Conservation (phyloP, 805 yeast species). For the Saccharomycopsis schoenii region DNA sequence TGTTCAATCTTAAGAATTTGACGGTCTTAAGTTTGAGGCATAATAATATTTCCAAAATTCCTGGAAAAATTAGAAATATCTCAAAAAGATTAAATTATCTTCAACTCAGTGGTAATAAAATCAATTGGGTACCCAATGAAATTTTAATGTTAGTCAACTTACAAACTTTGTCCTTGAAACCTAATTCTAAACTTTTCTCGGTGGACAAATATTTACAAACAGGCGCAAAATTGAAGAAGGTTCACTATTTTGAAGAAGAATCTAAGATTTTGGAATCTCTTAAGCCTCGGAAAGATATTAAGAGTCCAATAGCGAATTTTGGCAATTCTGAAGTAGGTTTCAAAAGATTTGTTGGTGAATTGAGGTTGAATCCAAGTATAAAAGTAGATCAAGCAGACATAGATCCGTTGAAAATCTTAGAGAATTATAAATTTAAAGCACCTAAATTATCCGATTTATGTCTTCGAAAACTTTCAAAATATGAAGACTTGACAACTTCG, state of each 20-base stretch:
- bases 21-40: conserved; percentile 14
- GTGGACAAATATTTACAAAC: conserved; percentile 4
- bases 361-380: conserved; percentile 3
- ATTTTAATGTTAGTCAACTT: conserved; percentile 7
- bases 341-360: conserved; percentile 9
- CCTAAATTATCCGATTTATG: conserved; percentile 16
- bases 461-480: conserved; percentile 9
- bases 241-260: background rate
- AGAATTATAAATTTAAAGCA: background rate
- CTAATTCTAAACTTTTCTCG: conserved; percentile 13
- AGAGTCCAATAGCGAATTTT: background rate
- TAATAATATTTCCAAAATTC: conserved; percentile 11
- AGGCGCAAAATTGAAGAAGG: background rate
- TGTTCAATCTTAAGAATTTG: conserved; percentile 14
- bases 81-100: conserved; percentile 9
- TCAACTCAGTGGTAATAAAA: conserved; percentile 14
- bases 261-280: background rate
- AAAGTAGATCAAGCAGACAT: background rate
- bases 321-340: conserved; percentile 2
- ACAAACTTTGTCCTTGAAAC: conserved; percentile 14
- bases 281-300: background rate
- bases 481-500: conserved; percentile 11
- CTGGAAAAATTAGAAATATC: conserved; percentile 14
- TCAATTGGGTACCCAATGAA: conserved; percentile 12
- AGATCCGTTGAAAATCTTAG: background rate